Conservation (phyloP, 345 rosid species). For the Citrus sp. region DNA sequence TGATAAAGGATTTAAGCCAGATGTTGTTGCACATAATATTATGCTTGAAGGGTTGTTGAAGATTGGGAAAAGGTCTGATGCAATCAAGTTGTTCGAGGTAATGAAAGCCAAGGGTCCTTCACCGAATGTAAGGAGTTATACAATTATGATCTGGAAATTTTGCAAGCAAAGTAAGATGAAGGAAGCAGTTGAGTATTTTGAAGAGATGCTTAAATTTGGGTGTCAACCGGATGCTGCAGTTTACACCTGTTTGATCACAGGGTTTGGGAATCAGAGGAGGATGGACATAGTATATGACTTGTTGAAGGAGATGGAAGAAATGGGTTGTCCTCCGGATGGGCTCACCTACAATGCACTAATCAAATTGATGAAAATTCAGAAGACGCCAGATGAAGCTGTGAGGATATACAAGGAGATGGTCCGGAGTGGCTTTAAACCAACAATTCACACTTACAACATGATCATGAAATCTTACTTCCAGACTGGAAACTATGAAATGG, state of each 20-base stretch:
- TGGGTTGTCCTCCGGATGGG: constrained; percentile 75
- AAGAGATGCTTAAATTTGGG: constrained; percentile 69
- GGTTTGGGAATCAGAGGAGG: constrained; percentile 68
- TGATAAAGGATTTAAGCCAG: constrained; percentile 77
- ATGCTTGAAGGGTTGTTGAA: constrained; percentile 82
- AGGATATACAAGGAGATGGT: constrained; percentile 68
- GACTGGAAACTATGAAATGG: constrained; percentile 60
- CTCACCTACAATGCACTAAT: constrained; percentile 76
- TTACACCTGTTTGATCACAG: constrained; percentile 81
- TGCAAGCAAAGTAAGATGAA: constrained; percentile 76
- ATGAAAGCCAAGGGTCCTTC: constrained; percentile 83
- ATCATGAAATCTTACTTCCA: constrained; percentile 79
- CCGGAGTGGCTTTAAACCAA: constrained; percentile 52
- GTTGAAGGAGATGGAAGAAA: constrained; percentile 79
- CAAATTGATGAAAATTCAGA: constrained; percentile 62
- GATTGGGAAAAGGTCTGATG: constrained; percentile 67
- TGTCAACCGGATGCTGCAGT: constrained; percentile 62
- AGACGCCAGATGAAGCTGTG: constrained; percentile 67
- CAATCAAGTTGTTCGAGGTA: constrained; percentile 72
- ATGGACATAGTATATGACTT: constrained; percentile 64
- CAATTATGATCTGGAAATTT: constrained; percentile 60
- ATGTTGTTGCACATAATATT: constrained; percentile 59
- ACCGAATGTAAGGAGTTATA: constrained; percentile 70
- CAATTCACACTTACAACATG: constrained; percentile 82
- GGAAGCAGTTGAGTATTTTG: constrained; percentile 65